These are phyloP conservation scores for Brassica napus DNA, from an alignment of 345 rosid genomes.

Conservation along the genomic window DNA sequence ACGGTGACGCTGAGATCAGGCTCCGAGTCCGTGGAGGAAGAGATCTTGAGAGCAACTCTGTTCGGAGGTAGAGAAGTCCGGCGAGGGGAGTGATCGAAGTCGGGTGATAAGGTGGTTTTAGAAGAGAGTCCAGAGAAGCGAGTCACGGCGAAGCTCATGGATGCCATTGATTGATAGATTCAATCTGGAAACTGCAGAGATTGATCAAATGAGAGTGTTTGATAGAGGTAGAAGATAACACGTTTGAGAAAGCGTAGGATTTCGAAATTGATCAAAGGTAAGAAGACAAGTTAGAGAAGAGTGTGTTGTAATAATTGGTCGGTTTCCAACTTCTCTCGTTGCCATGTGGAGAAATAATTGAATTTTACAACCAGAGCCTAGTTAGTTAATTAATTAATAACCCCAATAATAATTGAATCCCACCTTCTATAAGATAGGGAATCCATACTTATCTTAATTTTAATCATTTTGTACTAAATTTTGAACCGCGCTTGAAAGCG, in stretches of 20 bases:
- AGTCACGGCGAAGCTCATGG: constrained; percentile 51
- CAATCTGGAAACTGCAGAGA: constrained; percentile 64
- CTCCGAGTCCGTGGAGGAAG: constrained; percentile 47
- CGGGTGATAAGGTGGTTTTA: constrained; percentile 38
- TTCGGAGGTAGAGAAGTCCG: constrained; percentile 41
- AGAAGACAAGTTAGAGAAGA: neutral
- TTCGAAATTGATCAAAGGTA: neutral
- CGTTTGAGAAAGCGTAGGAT: neutral
- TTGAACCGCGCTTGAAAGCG: too few relatives aligned
- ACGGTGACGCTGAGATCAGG: constrained; percentile 92
- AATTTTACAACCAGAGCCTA: neutral
- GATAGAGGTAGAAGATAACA: constrained; percentile 21
- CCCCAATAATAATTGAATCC: neutral
- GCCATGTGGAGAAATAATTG: constrained; percentile 35
- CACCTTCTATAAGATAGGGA: neutral
- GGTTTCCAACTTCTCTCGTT: constrained; percentile 5
- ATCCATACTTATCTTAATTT: neutral
- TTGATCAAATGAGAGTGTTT: constrained; percentile 8
- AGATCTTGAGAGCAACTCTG: constrained; percentile 59
- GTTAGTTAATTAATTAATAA: too few relatives aligned
- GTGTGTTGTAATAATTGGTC: constrained; percentile 32
- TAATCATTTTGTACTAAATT: neutral
- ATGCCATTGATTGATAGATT: constrained; percentile 57
- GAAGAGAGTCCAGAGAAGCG: constrained; percentile 43
- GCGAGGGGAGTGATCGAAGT: constrained; percentile 37